Evolutionary conservation across 495 filamentous ascomycete species (phyloP).

Genomic region (Rostrohypoxylon terebratum): DNA sequence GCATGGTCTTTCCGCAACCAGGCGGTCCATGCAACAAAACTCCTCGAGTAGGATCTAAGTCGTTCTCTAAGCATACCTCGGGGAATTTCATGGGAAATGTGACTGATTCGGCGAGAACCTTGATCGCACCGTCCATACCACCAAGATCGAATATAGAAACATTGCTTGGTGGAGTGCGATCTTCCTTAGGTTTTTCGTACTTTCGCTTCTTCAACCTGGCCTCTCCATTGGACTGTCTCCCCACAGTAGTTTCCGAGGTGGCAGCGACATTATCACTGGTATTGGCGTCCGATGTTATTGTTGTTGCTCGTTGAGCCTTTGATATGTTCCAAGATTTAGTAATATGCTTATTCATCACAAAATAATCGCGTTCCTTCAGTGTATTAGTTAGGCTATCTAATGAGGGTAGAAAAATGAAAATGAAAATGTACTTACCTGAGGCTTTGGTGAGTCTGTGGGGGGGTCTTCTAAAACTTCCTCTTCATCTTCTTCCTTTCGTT

Average conservation of each 20-base stretch:
- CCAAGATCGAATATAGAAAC: slow-evolving; percentile 84
- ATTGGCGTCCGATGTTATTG: slow-evolving; percentile 29
- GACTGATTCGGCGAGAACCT: slow-evolving; percentile 80
- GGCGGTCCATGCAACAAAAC: slow-evolving; percentile 93
- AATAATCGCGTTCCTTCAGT: slow-evolving; percentile 66
- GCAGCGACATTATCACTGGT: slow-evolving; percentile 19
- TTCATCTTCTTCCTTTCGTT: slow-evolving; percentile 67
- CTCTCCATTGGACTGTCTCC: slow-evolving; percentile 72
- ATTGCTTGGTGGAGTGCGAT: slow-evolving; percentile 74
- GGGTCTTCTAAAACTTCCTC: slow-evolving; percentile 73
- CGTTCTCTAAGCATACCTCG: slow-evolving; percentile 65
- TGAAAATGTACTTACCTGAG: slow-evolving; percentile 37
- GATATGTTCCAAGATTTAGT: slow-evolving; percentile 56
- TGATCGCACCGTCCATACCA: slow-evolving; percentile 83
- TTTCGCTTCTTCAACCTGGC: slow-evolving; percentile 75
- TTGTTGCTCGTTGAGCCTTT: slow-evolving; percentile 17
- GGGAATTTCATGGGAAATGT: slow-evolving; percentile 80
- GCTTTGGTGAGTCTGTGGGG: slow-evolving; percentile 50
- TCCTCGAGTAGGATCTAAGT: slow-evolving; percentile 83
- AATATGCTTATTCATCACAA: slow-evolving; percentile 78
- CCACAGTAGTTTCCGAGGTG: slow-evolving; percentile 15
- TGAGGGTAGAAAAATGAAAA: neutral
- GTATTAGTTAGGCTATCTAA: slow-evolving; percentile 13
- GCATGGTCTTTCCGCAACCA: slow-evolving; percentile 94
- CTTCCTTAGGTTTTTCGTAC: slow-evolving; percentile 53